Conservation (phyloP, 1,284 basidiomycete genomes). For the Fomes fomentarius region DNA sequence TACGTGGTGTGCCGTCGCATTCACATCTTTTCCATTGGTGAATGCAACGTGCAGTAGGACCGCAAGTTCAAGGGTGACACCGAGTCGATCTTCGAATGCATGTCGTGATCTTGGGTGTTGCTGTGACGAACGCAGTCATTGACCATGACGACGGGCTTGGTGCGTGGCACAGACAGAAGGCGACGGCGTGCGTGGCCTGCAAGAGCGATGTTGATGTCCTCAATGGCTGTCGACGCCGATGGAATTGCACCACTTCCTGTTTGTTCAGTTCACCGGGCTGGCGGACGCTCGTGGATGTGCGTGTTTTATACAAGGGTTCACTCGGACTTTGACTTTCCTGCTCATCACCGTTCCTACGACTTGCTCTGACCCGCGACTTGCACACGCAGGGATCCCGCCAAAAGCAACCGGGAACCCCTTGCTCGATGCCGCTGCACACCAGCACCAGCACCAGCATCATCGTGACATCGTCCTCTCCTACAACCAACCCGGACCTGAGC, state of each 20-base stretch:
- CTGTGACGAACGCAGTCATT: conserved; percentile 69
- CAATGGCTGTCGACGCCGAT: conserved; percentile 66
- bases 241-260: conserved; percentile 75
- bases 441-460: conserved; percentile 6
- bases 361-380: neutral
- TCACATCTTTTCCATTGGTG: neutral
- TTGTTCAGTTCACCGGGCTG: conserved; percentile 80
- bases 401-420: conserved; percentile 44
- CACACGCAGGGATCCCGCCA: conserved; percentile 57
- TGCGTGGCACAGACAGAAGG: conserved; percentile 83
- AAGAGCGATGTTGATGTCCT: conserved; percentile 77
- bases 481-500: too few species aligned
- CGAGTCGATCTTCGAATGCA: conserved; percentile 86
- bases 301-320: too few species aligned
- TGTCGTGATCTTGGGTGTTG: conserved; percentile 52
- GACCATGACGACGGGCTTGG: conserved; percentile 86
- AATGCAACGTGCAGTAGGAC: conserved; percentile 65
- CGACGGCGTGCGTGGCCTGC: conserved; percentile 74
- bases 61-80: conserved; percentile 85
- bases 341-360: neutral
- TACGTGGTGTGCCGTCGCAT: conserved; percentile 29
- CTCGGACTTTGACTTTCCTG: too few species aligned
- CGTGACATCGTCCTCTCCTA: conserved; percentile 36
- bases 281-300: conserved; percentile 80
- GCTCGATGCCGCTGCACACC: conserved; percentile 33